Conservation (phyloP, 2,329 filamentous ascomycete genomes). For the Epichloe festucae region DNA sequence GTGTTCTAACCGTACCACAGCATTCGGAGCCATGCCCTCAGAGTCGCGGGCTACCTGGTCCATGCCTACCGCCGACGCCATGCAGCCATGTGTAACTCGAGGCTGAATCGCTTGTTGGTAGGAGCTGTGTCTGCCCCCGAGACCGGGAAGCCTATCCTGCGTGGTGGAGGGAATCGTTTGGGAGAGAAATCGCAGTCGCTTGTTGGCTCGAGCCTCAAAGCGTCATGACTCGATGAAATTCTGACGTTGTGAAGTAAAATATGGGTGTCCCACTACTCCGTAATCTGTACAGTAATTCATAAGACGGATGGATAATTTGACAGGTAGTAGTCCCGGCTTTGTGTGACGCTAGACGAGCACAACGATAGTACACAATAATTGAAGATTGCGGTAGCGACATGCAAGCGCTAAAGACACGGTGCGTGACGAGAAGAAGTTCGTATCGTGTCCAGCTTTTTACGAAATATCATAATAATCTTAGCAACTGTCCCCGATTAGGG, state of each 20-base stretch:
- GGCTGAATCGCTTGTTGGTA: constrained; percentile 6
- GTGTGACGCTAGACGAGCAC: no score
- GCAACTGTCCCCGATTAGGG: neutral
- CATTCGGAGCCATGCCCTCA: neutral
- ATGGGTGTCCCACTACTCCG: neutral
- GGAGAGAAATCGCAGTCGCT: no score
- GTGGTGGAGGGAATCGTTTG: neutral
- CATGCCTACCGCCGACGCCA: constrained; percentile 20
- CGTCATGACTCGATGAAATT: no score
- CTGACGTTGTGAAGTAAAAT: neutral
- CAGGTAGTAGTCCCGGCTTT: no score
- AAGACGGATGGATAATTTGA: no score
- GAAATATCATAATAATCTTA: neutral
- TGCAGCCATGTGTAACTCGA: constrained; percentile 17
- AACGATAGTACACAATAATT: no score
- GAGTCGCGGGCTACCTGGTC: constrained; percentile 8
- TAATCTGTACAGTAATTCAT: neutral
- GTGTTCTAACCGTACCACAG: neutral
- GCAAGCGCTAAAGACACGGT: neutral
- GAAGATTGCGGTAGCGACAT: neutral
- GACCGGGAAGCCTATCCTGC: neutral
- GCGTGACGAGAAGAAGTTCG: neutral
- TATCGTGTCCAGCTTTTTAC: neutral
- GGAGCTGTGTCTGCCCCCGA: neutral
- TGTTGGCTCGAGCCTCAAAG: neutral